Evolutionary conservation across 2,329 filamentous ascomycete species (phyloP).

Genomic region (Xylaria sp.): DNA sequence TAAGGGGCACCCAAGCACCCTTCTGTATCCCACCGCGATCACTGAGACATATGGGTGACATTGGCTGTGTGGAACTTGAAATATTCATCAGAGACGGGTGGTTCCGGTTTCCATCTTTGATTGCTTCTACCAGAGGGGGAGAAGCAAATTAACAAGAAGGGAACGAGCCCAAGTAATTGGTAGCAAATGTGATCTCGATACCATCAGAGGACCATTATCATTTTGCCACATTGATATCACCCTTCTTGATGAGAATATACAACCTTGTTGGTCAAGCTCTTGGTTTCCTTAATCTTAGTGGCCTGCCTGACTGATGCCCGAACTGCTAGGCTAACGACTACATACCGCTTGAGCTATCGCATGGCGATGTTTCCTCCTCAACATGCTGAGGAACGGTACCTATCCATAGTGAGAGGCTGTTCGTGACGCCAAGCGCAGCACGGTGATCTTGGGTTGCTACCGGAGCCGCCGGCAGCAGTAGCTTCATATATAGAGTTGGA

Average conservation of each 20-base stretch:
- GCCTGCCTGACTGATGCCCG: slow-evolving; percentile 37
- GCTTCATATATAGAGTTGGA: slow-evolving; percentile 40
- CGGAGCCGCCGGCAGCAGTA: slow-evolving; percentile 40
- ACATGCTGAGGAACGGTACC: slow-evolving; percentile 32
- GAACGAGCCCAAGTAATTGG: slow-evolving; percentile 44
- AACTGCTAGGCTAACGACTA: slow-evolving; percentile 39
- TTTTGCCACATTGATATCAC: slow-evolving; percentile 39
- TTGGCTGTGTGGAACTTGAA: slow-evolving; percentile 15
- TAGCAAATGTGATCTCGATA: slow-evolving; percentile 42
- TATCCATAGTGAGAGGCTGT: slow-evolving; percentile 38
- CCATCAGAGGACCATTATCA: slow-evolving; percentile 36
- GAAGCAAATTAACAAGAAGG: slow-evolving; percentile 44
- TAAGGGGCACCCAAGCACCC: slow-evolving; percentile 2
- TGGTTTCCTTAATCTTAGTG: slow-evolving; percentile 36
- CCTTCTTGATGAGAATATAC: slow-evolving; percentile 48
- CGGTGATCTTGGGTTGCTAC: slow-evolving; percentile 36
- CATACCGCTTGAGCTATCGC: slow-evolving; percentile 27
- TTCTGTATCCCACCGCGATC: slow-evolving; percentile 35
- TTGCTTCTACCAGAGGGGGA: slow-evolving; percentile 33
- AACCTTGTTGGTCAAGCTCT: slow-evolving; percentile 34
- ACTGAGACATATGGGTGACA: slow-evolving; percentile 37
- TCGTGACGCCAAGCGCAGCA: slow-evolving; percentile 47
- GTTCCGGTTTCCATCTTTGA: slow-evolving; percentile 7
- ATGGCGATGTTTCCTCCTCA: slow-evolving; percentile 5
- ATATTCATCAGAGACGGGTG: slow-evolving; percentile 21